Evolutionary conservation across 495 filamentous ascomycete genomes (phyloP).

Genomic region (Penicillium turbatum): DNA sequence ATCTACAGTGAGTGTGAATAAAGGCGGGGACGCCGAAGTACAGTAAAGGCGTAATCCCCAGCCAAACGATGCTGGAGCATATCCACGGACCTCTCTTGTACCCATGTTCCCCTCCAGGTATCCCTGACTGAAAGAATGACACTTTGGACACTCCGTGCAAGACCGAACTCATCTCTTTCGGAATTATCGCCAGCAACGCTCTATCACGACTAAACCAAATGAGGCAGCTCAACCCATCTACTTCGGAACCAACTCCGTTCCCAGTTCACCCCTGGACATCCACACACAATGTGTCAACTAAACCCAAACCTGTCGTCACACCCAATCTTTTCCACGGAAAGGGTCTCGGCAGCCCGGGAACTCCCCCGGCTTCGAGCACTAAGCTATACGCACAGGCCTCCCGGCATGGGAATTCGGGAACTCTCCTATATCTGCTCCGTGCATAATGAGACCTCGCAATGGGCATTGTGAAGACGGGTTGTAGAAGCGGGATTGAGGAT

Average conservation of each 20-base stretch:
- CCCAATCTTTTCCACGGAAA: slow-evolving; percentile 4
- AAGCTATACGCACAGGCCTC: not conserved
- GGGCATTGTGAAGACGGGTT: not conserved
- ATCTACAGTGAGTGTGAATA: not conserved
- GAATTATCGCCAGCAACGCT: no score
- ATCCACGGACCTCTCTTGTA: slow-evolving; percentile 4
- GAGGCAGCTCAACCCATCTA: not conserved
- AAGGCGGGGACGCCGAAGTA: slow-evolving; percentile 12
- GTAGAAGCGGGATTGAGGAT: not conserved
- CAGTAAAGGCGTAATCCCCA: slow-evolving; percentile 5
- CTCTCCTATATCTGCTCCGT: not conserved
- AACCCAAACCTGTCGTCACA: not conserved
- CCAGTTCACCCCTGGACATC: not conserved
- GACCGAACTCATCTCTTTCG: no score
- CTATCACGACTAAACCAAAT: no score
- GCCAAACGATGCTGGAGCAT: not conserved
- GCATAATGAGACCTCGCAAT: not conserved
- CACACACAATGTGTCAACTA: not conserved
- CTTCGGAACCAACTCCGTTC: not conserved
- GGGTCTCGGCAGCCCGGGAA: slow-evolving; percentile 1
- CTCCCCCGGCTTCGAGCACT: not conserved
- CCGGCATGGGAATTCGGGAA: slow-evolving; percentile 6
- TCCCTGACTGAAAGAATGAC: no score
- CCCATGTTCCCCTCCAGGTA: no score
- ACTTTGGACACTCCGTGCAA: no score